Evolutionary conservation across 306 rosid species (phyloP).

Genomic region (Vigna hirtella): DNA sequence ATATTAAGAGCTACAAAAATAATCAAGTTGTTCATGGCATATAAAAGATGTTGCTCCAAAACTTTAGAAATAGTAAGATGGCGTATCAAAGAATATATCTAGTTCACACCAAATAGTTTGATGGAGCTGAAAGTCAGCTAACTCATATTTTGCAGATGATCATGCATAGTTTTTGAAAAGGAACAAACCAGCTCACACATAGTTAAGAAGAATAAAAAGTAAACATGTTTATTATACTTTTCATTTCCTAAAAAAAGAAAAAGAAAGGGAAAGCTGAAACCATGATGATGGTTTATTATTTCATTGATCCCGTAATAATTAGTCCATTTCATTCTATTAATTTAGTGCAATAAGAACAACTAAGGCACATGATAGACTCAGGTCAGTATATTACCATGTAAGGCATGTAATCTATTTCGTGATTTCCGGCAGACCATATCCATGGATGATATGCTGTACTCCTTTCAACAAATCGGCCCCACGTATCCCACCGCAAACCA

Average conservation of each 20-base stretch:
- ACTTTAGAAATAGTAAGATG: constrained; percentile 27
- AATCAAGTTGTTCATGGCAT: neutral
- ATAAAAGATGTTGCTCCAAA: neutral
- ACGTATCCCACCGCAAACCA: constrained; percentile 93
- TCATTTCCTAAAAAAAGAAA: constrained; percentile 21
- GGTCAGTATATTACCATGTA: constrained; percentile 66
- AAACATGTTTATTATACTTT: constrained; percentile 12
- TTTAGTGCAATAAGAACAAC: constrained; percentile 24
- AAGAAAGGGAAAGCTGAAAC: constrained; percentile 31
- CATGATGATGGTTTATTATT: neutral
- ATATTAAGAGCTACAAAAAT: constrained; percentile 14
- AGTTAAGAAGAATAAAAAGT: constrained; percentile 20
- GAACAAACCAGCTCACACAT: constrained; percentile 29
- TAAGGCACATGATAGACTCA: constrained; percentile 16
- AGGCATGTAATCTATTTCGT: constrained; percentile 93
- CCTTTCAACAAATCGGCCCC: constrained; percentile 82
- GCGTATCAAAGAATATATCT: constrained; percentile 2
- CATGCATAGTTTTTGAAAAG: constrained; percentile 1
- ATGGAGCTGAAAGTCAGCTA: constrained; percentile 16
- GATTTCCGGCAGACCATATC: constrained; percentile 94
- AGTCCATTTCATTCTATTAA: constrained; percentile 10
- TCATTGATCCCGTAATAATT: constrained; percentile 30
- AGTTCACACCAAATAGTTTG: constrained; percentile 4
- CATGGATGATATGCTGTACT: constrained; percentile 93
- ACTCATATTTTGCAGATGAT: constrained; percentile 14